Evolutionary conservation across 441 rosid species (phyloP).

Genomic region (Adansonia grandidieri): DNA sequence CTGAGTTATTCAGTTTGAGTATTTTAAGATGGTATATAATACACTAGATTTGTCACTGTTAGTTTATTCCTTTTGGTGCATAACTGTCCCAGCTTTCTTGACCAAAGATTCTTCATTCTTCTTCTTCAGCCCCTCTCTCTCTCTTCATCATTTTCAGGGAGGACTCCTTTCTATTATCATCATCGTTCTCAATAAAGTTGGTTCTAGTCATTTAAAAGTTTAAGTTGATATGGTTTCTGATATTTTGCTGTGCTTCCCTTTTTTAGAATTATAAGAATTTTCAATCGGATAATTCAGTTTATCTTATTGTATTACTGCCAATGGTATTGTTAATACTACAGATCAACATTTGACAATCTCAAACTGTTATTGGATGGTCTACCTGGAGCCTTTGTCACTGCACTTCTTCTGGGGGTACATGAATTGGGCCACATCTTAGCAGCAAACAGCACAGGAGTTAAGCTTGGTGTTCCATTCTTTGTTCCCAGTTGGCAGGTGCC

Average conservation of each 20-base stretch:
- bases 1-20: not conserved
- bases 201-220: not conserved
- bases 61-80: not conserved
- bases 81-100: slow-evolving; percentile 10
- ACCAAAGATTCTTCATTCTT: not conserved
- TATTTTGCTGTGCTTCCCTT: slow-evolving; percentile 4
- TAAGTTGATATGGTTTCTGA: slow-evolving; percentile 10
- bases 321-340: slow-evolving; percentile 43
- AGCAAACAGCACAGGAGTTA: slow-evolving; percentile 63
- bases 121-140: not conserved
- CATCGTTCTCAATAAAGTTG: not conserved
- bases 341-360: slow-evolving; percentile 78
- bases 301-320: slow-evolving; percentile 15
- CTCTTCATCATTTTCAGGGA: not conserved
- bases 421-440: slow-evolving; percentile 77
- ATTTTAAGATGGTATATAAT: not conserved
- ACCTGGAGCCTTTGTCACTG: slow-evolving; percentile 87
- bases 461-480: slow-evolving; percentile 90
- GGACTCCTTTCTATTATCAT: not conserved
- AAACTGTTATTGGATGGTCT: slow-evolving; percentile 71
- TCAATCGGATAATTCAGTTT: slow-evolving; percentile 6
- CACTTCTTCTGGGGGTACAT: slow-evolving; percentile 76
- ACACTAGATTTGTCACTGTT: slow-evolving; percentile 1
- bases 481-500: slow-evolving; percentile 99
- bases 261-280: slow-evolving; percentile 3